Percentiles rank a stretch among this genome's conserved stretches.
Conservation (phyloP, 2,329 filamentous ascomycete species). For the Aspergillus ustus region DNA sequence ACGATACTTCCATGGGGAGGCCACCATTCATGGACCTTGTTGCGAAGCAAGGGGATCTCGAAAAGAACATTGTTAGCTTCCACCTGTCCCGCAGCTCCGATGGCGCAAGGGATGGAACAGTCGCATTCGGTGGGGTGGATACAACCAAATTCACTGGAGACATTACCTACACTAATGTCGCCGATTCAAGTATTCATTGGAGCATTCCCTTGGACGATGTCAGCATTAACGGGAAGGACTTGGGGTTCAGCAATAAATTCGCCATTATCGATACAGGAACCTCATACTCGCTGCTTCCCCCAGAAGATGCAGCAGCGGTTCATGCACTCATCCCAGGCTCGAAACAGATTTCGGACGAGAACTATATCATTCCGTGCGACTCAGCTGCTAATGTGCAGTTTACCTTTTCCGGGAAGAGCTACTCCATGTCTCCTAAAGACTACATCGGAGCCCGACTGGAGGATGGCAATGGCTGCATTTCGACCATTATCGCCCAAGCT, state of each 20-base stretch:
- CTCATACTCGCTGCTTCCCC: conserved; percentile 75
- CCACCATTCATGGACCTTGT: conserved; percentile 72
- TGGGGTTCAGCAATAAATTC: conserved; percentile 57
- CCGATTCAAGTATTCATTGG: conserved; percentile 66
- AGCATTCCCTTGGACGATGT: conserved; percentile 71
- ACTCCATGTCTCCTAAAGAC: conserved; percentile 70
- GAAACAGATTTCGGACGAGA: conserved; percentile 56
- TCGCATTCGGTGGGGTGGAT: conserved; percentile 77
- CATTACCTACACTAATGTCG: conserved; percentile 67
- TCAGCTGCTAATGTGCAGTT: conserved; percentile 65
- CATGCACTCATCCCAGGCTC: conserved; percentile 71
- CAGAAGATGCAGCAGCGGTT: conserved; percentile 67
- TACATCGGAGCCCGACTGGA: conserved; percentile 59
- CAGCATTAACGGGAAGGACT: conserved; percentile 63
- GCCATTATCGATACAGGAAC: conserved; percentile 87
- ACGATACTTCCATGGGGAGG: conserved; percentile 53
- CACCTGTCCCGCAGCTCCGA: conserved; percentile 71
- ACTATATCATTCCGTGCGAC: conserved; percentile 75
- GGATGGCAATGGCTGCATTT: conserved; percentile 54
- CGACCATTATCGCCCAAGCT: conserved; percentile 75
- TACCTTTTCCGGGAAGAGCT: conserved; percentile 69
- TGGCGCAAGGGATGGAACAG: conserved; percentile 70
- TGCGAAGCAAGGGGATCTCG: conserved; percentile 59
- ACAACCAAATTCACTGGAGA: conserved; percentile 68
- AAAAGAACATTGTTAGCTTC: conserved; percentile 72